Evolutionary conservation across 192 early-diverging fungal species (phyloP).

Genomic region (Backusella tarrabulga): DNA sequence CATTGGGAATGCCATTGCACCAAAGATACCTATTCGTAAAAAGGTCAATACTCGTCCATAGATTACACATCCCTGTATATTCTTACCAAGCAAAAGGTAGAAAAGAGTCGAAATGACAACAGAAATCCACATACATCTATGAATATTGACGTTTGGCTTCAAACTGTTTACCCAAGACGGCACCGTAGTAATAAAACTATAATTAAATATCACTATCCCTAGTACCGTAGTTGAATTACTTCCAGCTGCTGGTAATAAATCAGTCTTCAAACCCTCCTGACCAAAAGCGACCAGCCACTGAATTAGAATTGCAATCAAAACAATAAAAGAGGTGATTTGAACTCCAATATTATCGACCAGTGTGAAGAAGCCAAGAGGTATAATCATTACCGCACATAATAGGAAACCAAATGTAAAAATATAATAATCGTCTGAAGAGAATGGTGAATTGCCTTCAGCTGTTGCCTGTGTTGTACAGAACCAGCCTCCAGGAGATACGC

Average conservation of each 20-base stretch:
- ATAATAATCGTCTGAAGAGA: conserved; percentile 58
- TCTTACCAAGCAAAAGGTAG: conserved; percentile 48
- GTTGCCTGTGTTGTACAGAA: conserved; percentile 49
- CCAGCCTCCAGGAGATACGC: conserved; percentile 54
- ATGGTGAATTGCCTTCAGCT: conserved; percentile 39
- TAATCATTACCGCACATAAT: conserved; percentile 45
- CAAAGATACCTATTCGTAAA: conserved; percentile 35
- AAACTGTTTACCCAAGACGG: conserved; percentile 32
- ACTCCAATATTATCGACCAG: conserved; percentile 70
- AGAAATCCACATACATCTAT: conserved; percentile 57
- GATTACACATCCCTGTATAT: not conserved
- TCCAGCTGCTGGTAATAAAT: conserved; percentile 54
- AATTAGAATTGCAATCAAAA: conserved; percentile 50
- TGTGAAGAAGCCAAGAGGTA: conserved; percentile 59
- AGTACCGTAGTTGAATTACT: conserved; percentile 49
- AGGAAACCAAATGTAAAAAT: conserved; percentile 61
- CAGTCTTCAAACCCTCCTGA: conserved; percentile 43
- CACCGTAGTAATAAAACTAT: conserved; percentile 62
- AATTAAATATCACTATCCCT: conserved; percentile 72
- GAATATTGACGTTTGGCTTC: conserved; percentile 54
- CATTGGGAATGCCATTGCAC: conserved; percentile 52
- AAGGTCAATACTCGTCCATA: not conserved
- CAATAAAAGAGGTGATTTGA: conserved; percentile 55
- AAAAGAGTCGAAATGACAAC: conserved; percentile 47
- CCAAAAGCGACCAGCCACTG: conserved; percentile 60